Conservation (phyloP, 2,329 filamentous ascomycete species). For the Fusarium annulatum region DNA sequence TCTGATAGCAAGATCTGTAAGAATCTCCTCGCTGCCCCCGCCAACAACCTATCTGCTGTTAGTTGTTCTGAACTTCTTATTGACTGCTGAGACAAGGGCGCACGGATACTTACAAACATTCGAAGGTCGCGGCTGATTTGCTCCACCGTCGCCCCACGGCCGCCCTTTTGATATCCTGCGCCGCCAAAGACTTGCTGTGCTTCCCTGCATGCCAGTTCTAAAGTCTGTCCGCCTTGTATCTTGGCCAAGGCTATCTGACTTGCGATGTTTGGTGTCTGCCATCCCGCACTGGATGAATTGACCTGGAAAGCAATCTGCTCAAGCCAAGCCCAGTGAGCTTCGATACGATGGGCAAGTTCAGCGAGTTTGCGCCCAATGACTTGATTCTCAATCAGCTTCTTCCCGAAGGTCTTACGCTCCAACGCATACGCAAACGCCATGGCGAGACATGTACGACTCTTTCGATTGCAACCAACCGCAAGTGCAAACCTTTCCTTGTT, state of each 20-base stretch:
- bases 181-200: not conserved
- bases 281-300: not conserved
- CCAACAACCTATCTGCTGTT: not conserved
- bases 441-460: not conserved
- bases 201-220: not conserved
- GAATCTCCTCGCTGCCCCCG: not conserved
- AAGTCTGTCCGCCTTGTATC: not conserved
- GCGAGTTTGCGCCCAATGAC: not conserved
- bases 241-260: not conserved
- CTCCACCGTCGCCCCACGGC: not conserved
- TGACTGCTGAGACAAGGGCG: accelerated
- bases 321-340: not conserved
- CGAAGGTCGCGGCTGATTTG: not conserved
- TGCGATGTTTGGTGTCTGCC: not conserved
- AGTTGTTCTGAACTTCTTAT: not conserved
- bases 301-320: not conserved
- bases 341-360: not conserved
- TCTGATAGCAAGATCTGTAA: not conserved
- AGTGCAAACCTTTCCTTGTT: not conserved
- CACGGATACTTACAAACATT: not conserved
- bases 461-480: not conserved
- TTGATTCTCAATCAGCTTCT: not conserved
- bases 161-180: not conserved
- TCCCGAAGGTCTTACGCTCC: not conserved
- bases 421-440: not conserved